Conservation (phyloP, 345 rosid genomes). For the Eucalyptus guilfoylei region DNA sequence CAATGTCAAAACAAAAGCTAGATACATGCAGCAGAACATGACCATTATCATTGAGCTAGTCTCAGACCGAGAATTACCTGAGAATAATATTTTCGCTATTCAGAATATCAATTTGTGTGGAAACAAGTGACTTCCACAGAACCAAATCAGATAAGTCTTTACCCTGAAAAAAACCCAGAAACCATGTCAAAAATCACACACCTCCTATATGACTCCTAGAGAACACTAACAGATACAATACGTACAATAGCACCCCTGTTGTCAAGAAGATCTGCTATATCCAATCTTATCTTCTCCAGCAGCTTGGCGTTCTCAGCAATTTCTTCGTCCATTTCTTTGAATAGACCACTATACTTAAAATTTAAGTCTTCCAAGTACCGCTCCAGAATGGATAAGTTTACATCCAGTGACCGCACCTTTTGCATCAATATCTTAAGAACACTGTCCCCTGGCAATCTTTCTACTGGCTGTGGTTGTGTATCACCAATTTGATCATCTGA, state of each 20-base stretch:
- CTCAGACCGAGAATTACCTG: slow-evolving; percentile 7
- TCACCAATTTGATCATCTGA: slow-evolving; percentile 18
- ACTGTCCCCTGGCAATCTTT: slow-evolving; percentile 40
- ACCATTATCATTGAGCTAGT: not conserved
- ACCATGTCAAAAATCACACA: not conserved
- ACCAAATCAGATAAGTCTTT: slow-evolving; percentile 24
- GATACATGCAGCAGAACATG: not conserved
- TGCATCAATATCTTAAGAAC: slow-evolving; percentile 46
- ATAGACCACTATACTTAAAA: slow-evolving; percentile 23
- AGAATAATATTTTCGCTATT: slow-evolving; percentile 15
- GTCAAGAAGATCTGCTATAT: slow-evolving; percentile 11
- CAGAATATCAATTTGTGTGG: slow-evolving; percentile 21
- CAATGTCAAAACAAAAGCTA: not conserved
- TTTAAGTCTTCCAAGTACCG: slow-evolving; percentile 39
- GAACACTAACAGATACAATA: not conserved
- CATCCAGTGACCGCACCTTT: slow-evolving; percentile 36
- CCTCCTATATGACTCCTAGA: not conserved
- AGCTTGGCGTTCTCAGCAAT: slow-evolving; percentile 13
- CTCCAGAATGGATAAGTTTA: slow-evolving; percentile 37
- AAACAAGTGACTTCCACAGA: slow-evolving; percentile 26
- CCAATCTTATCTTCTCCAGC: slow-evolving; percentile 17
- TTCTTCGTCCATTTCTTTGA: slow-evolving; percentile 32
- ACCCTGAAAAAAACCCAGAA: slow-evolving; percentile 13
- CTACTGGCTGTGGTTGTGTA: slow-evolving; percentile 20
- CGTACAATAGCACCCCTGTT: slow-evolving; percentile 17